These are phyloP conservation scores for Boletus speciosus DNA, from an alignment of 768 basidiomycete species.

Conservation along the genomic window DNA sequence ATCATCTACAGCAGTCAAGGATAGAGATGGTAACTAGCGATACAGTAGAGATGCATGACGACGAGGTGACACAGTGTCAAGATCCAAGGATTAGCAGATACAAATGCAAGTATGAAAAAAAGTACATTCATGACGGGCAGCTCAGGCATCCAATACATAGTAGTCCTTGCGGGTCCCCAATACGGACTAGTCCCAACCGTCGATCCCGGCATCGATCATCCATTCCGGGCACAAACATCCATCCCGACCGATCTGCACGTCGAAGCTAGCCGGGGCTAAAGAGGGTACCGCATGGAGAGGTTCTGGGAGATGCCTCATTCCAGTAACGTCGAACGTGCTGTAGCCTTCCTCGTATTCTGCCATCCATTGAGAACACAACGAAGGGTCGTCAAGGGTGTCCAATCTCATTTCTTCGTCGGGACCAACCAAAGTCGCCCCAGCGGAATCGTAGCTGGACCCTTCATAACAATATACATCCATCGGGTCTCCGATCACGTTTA, in stretches of 20 bases:
- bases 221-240: conserved; percentile 14
- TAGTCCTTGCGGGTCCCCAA: not conserved
- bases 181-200: conserved; percentile 10
- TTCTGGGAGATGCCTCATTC: not conserved
- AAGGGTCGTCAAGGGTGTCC: conserved; percentile 2
- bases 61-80: not conserved
- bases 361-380: conserved; percentile 14
- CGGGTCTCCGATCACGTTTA: not conserved
- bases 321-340: not conserved
- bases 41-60: conserved; percentile 1
- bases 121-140: not conserved
- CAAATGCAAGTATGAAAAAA: not conserved
- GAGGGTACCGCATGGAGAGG: not conserved
- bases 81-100: not conserved
- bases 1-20: too few species aligned
- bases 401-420: not conserved
- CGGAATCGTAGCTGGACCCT: not conserved
- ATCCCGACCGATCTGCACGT: not conserved
- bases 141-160: not conserved
- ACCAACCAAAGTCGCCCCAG: not conserved
- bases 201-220: conserved; percentile 11
- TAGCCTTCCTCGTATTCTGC: conserved; percentile 10
- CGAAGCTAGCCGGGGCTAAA: not conserved
- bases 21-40: not conserved
- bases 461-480: not conserved